Conservation (phyloP, 2,329 filamentous ascomycete species). For the Aspergillus versicolor region DNA sequence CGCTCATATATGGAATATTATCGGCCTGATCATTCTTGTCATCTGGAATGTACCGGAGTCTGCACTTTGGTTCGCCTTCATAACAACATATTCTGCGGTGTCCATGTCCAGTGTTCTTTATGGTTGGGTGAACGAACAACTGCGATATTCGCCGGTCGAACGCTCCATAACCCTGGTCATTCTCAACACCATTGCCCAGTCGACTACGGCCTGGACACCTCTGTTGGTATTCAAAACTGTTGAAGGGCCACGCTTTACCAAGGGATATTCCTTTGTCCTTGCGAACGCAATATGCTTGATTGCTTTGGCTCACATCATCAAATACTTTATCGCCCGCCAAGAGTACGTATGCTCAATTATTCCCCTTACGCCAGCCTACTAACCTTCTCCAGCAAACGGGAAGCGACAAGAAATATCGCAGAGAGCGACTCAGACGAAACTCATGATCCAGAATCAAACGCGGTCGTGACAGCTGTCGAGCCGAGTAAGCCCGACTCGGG, state of each 20-base stretch:
- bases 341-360: slow-evolving; percentile 13
- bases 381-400: background rate
- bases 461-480: background rate
- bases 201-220: slow-evolving; percentile 57
- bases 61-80: slow-evolving; percentile 56
- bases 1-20: slow-evolving; percentile 51
- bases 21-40: slow-evolving; percentile 54
- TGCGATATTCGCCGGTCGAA: slow-evolving; percentile 43
- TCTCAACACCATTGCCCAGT: slow-evolving; percentile 55
- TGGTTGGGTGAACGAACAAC: slow-evolving; percentile 55
- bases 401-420: background rate
- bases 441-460: slow-evolving; percentile 2
- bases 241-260: slow-evolving; percentile 44
- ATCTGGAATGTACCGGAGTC: slow-evolving; percentile 58
- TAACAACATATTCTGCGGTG: slow-evolving; percentile 50
- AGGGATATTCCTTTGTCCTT: slow-evolving; percentile 45
- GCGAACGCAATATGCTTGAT: slow-evolving; percentile 41
- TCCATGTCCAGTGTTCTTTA: slow-evolving; percentile 57
- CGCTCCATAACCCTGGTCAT: slow-evolving; percentile 52
- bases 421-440: slow-evolving; percentile 8
- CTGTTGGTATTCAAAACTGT: slow-evolving; percentile 52
- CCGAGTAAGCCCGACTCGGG: background rate
- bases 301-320: slow-evolving; percentile 24
- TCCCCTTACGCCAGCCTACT: background rate
- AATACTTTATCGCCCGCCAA: slow-evolving; percentile 16